Conservation (phyloP, 2,329 filamentous ascomycete genomes). For the Dactylonectria estremocensis region DNA sequence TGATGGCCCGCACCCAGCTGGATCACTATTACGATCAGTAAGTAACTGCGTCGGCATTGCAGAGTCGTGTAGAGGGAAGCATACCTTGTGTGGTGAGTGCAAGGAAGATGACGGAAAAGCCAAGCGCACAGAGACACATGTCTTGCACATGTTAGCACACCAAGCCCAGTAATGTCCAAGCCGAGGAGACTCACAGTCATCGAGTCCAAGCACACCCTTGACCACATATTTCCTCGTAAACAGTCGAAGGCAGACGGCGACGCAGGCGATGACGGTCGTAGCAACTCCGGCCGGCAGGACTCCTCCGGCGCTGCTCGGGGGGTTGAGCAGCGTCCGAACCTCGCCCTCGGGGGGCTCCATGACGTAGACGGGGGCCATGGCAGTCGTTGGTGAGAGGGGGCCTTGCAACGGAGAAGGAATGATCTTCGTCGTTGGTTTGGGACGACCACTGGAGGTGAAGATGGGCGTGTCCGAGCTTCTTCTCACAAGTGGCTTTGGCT, state of each 20-base stretch:
- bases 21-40: slow-evolving; percentile 36
- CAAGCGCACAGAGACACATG: slow-evolving; percentile 44
- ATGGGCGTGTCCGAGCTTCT: slow-evolving; percentile 26
- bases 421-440: slow-evolving; percentile 25
- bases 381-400: not conserved
- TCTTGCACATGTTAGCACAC: slow-evolving; percentile 34
- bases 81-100: slow-evolving; percentile 43
- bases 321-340: slow-evolving; percentile 39
- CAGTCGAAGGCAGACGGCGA: slow-evolving; percentile 43
- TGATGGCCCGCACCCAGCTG: slow-evolving; percentile 47
- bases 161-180: not conserved
- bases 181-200: slow-evolving; percentile 46
- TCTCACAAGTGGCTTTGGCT: not conserved
- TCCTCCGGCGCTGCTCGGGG: slow-evolving; percentile 41
- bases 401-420: not conserved
- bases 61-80: not conserved
- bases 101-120: slow-evolving; percentile 45
- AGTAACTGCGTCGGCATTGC: not conserved
- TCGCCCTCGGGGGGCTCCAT: slow-evolving; percentile 47
- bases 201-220: slow-evolving; percentile 44
- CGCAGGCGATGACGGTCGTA: slow-evolving; percentile 42
- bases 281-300: slow-evolving; percentile 44
- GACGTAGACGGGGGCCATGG: slow-evolving; percentile 69
- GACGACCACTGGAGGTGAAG: slow-evolving; percentile 29
- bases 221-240: slow-evolving; percentile 51